Evolutionary conservation across 2,329 filamentous ascomycete genomes (phyloP).

Genomic region (Emmonsiellopsis sp.): DNA sequence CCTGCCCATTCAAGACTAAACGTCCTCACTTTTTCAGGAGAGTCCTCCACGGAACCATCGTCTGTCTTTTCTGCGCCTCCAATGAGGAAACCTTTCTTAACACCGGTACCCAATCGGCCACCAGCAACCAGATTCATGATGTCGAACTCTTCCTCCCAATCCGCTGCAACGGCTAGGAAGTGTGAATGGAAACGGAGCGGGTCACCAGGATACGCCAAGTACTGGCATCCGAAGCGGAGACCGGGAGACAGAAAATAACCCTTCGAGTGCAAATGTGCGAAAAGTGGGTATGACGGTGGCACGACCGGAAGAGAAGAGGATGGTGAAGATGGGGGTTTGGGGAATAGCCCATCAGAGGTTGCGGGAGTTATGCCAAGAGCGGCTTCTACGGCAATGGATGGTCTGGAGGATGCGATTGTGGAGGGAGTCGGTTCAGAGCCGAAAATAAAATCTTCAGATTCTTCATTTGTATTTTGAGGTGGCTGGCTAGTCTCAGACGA

Average conservation of each 20-base stretch:
- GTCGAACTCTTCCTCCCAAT: constrained; percentile 81
- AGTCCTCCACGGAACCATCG: constrained; percentile 28
- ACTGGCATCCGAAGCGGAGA: constrained; percentile 86
- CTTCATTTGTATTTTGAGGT: constrained; percentile 5
- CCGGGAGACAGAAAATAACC: constrained; percentile 88
- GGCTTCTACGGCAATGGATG: constrained; percentile 12
- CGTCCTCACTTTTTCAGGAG: constrained; percentile 45
- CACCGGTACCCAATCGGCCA: constrained; percentile 80
- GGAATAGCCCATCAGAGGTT: constrained; percentile 40
- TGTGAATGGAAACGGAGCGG: constrained; percentile 92
- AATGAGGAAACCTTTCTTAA: constrained; percentile 91
- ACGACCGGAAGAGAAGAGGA: constrained; percentile 26
- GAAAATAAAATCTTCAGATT: constrained; percentile 8
- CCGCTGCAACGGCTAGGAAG: constrained; percentile 73
- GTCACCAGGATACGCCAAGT: constrained; percentile 91
- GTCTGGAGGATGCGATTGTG: constrained; percentile 4
- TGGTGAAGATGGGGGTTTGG: constrained; percentile 17
- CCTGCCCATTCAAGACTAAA: constrained; percentile 93
- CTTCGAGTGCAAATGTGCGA: constrained; percentile 65
- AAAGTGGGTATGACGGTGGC: constrained; percentile 60
- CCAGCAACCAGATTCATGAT: constrained; percentile 79
- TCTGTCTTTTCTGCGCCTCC: constrained; percentile 52
- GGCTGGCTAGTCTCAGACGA: constrained; percentile 5
- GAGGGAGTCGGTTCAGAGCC: constrained; percentile 4
- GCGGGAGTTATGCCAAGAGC: constrained; percentile 40